Evolutionary conservation across 306 rosid genomes (phyloP), one percentile per base, ranked within the genome.

Genomic region (Arachis stenosperma): DNA sequence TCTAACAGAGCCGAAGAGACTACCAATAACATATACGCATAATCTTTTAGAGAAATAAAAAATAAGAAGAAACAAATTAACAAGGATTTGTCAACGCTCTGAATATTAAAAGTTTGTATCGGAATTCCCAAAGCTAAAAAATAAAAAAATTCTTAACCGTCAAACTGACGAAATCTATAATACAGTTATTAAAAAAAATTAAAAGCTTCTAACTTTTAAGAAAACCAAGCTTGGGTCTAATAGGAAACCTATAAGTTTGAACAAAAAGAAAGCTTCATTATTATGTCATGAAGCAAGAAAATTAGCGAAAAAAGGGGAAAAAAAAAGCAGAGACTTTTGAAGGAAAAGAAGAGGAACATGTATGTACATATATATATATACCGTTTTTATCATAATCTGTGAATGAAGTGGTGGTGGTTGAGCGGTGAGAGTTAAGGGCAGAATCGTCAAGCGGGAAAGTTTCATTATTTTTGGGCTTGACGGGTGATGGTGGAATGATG

Each of bases 401-500:
- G 67, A 82, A 72, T 73, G 55, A 15, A 15, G 80, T 44, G n/a
- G 82, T 52, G 77, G 76, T 50, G 37, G 88, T 81, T 3, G 96
- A 74, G 77, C 44, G 79, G 1, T 72, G 86, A 77, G 88, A 67
- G 55, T 80, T 82, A 50, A 82, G 43, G 15, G 84, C 79, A 41
- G 71, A 78, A 65, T 66, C 88, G 30, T 73, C 67, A 22, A 22
- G 37, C 4, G 0, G 37, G 2, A 2, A 33, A 33, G 37, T 33
- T 33, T 2, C 37, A 33, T 42, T 42, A 8, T 46, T 46, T 4
- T 83, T 84, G 9, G 74, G 86, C 57, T 89, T 87, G 71, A 84
- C 68, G 57, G 98, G 93, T 5, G 97, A 90, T 0, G 90, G 82
- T 2, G 84, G 92, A 77, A 90, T 85, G 54, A 69, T 81, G 7